phyloP scores from a whole-genome alignment of 106 monocot genomes.

The Acorus gramineus region DNA sequence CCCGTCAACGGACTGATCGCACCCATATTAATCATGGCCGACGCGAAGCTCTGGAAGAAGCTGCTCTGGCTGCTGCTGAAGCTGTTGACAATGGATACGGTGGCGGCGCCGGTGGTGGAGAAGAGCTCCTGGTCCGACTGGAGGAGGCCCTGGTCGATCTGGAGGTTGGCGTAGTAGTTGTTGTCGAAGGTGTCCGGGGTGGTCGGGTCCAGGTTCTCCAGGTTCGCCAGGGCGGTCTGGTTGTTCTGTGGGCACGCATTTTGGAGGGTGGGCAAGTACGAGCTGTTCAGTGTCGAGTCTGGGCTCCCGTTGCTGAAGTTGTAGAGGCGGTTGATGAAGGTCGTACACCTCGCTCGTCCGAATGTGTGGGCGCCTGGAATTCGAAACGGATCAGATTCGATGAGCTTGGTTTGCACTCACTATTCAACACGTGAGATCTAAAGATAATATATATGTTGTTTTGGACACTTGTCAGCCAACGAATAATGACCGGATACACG shows the following conservation, averaged over 20 bases:
- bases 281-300: slow-evolving; percentile 25
- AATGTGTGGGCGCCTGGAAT: slow-evolving; percentile 43
- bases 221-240: slow-evolving; percentile 11
- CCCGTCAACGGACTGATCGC: slow-evolving; percentile 30
- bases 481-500: too few relatives aligned
- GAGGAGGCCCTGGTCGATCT: slow-evolving; percentile 24
- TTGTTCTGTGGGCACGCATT: slow-evolving; percentile 28
- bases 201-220: slow-evolving; percentile 22
- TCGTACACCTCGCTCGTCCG: slow-evolving; percentile 28
- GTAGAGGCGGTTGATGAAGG: slow-evolving; percentile 32
- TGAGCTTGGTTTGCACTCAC: too few relatives aligned
- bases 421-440: too few relatives aligned
- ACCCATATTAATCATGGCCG: slow-evolving; percentile 38
- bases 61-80: slow-evolving; percentile 24
- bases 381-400: too few relatives aligned
- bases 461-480: too few relatives aligned
- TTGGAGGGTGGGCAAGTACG: slow-evolving; percentile 15
- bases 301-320: slow-evolving; percentile 23
- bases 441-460: too few relatives aligned
- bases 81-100: slow-evolving; percentile 18
- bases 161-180: slow-evolving; percentile 40
- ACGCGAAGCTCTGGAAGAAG: slow-evolving; percentile 26
- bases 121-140: slow-evolving; percentile 51
- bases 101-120: slow-evolving; percentile 19
- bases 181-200: slow-evolving; percentile 47